These are phyloP conservation scores for Murraya paniculata DNA, from an alignment of 345 rosid species.

Conservation along the genomic window DNA sequence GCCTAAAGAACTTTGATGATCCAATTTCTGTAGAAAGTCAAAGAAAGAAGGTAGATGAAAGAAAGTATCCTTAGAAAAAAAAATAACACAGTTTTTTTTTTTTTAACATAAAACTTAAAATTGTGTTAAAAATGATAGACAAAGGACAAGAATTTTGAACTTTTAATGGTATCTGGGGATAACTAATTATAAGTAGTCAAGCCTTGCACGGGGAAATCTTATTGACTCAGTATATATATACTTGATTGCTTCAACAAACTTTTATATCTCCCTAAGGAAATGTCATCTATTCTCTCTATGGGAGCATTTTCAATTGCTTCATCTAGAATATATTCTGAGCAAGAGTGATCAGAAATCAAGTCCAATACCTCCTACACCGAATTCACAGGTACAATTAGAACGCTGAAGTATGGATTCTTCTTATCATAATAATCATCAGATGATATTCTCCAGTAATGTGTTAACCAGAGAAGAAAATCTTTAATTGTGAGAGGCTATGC, in stretches of 20 bases:
- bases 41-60: slow-evolving; percentile 1
- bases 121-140: too few species aligned
- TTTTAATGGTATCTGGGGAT: not conserved
- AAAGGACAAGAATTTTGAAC: not conserved
- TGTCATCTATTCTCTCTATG: not conserved
- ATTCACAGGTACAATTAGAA: not conserved
- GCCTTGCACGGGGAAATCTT: not conserved
- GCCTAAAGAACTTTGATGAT: slow-evolving; percentile 71
- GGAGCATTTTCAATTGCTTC: not conserved
- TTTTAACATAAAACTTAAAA: too few species aligned
- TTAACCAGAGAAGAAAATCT: not conserved
- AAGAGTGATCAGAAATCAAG: not conserved
- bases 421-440: not conserved
- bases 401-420: not conserved
- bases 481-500: not conserved
- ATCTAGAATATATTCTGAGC: not conserved
- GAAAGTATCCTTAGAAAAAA: not conserved
- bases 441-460: not conserved
- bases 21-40: slow-evolving; percentile 58
- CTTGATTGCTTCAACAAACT: not conserved
- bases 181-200: not conserved
- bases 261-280: not conserved
- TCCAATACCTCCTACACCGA: not conserved
- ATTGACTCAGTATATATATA: not conserved
- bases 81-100: not conserved